Conservation (phyloP, 257 asterid genomes). For the Nicotiana undulata region DNA sequence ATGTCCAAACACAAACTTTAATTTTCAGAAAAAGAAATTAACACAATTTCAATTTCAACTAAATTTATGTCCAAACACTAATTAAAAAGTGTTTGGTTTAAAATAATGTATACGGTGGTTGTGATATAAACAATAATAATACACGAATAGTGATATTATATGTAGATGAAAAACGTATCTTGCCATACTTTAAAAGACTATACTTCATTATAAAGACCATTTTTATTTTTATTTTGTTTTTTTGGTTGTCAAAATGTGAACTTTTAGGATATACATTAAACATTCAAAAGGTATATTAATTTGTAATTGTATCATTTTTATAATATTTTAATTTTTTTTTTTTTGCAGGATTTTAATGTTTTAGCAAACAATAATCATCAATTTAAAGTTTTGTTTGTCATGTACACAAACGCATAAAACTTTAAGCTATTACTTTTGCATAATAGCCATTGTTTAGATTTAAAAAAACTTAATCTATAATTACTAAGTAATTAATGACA, state of each 20-base stretch:
- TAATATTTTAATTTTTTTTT: not conserved
- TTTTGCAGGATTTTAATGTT: not conserved
- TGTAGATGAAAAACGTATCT: too few species aligned
- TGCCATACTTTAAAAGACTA: too few species aligned
- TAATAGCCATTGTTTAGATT: not conserved
- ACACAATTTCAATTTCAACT: too few species aligned
- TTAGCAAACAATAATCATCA: not conserved
- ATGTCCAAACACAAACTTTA: too few species aligned
- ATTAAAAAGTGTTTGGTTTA: too few species aligned
- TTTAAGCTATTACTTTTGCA: not conserved
- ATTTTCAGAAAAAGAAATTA: too few species aligned
- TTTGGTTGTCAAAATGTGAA: too few species aligned
- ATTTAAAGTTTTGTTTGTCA: not conserved
- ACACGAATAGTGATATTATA: too few species aligned
- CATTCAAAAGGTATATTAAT: not conserved
- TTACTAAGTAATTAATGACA: not conserved
- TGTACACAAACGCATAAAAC: not conserved
- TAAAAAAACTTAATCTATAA: not conserved
- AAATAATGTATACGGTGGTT: too few species aligned
- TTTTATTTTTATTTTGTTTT: fast-evolving
- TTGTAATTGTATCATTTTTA: not conserved
- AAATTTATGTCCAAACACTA: too few species aligned
- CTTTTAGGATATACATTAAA: not conserved
- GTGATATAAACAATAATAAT: too few species aligned
- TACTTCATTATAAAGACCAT: too few species aligned